Evolutionary conservation across 495 filamentous ascomycete species (phyloP), one percentile per base, ranked within the genome.

Genomic region (Aspergillus hancockii): DNA sequence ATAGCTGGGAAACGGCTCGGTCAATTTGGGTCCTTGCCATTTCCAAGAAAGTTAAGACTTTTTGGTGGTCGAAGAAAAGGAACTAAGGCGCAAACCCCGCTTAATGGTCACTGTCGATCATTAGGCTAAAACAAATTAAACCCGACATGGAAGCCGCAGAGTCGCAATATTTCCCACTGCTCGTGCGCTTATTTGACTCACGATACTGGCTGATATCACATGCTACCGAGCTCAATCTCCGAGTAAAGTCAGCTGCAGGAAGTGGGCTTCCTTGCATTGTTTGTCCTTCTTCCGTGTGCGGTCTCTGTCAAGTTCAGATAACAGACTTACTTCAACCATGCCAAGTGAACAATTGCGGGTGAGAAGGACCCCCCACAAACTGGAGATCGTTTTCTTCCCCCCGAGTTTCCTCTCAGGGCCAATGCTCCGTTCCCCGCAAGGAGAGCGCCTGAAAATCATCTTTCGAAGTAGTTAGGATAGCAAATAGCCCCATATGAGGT

Each of bases 51-150:
- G 34, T 49, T 16, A 56, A 56, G 40, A 56, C 32, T 56, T 49
- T 49, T 34, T 32, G 36, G 23, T 50, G 28, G 54, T 49, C 40
- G 43, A 14, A 40, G n/a, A 55, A 56, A 56, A 53, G 50, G 49
- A 59, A 53, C 57, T 49, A 53, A 49, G 55, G 32, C 5, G 43
- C 31, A 50, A 59, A 51, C 57, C 57, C 57, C 57, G 57, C 57
- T 52, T 53, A 25, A 46, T 54, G 49, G 57, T 18, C 50, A 34
- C 49, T 43, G 57, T 54, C 57, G 57, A 59, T 53, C 57, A 54
- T 47, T 36, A 34, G 14, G 16, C 57, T 59, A 58, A 54, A 47
- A 50, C n/a, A 36, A 46, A 34, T 36, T 53, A 54, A 49, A 30
- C 43, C 47, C 18, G 12, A 38, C 34, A 59, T 14, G 50, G 51